Evolutionary conservation across 2,329 filamentous ascomycete genomes (phyloP).

Genomic region (Beauveria rudraprayagi): DNA sequence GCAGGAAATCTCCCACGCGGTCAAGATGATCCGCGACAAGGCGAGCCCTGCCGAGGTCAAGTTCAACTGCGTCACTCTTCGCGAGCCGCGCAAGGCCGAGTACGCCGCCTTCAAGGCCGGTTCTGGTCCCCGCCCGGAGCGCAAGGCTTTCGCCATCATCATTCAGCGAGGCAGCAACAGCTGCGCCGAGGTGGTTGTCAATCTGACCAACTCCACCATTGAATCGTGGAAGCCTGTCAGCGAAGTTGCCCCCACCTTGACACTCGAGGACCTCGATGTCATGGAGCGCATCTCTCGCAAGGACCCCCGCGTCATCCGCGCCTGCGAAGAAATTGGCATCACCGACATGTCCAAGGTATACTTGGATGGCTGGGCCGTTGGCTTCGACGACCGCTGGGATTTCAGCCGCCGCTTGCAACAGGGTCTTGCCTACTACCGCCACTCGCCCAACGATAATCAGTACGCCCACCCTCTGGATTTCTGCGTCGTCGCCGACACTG

Average conservation of each 20-base stretch:
- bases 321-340: constrained; percentile 67
- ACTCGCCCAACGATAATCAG: constrained; percentile 58
- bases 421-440: constrained; percentile 74
- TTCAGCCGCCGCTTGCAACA: constrained; percentile 66
- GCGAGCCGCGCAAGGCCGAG: constrained; percentile 55
- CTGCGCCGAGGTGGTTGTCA: constrained; percentile 45
- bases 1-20: constrained; percentile 44
- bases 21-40: constrained; percentile 38
- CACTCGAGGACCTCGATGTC: constrained; percentile 72
- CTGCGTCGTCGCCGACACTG: constrained; percentile 33
- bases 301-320: constrained; percentile 67
- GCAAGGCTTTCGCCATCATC: constrained; percentile 42
- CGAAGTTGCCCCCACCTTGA: constrained; percentile 47
- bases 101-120: constrained; percentile 53
- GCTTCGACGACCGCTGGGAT: constrained; percentile 71
- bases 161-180: constrained; percentile 30
- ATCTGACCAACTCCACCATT: constrained; percentile 32
- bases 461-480: constrained; percentile 51
- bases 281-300: constrained; percentile 61
- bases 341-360: constrained; percentile 78
- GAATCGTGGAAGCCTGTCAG: constrained; percentile 38
- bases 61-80: constrained; percentile 58
- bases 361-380: constrained; percentile 80
- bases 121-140: constrained; percentile 37
- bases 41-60: constrained; percentile 26